Conservation (phyloP, 129 eudicot genomes). For the Chrysanthemum makinoi region DNA sequence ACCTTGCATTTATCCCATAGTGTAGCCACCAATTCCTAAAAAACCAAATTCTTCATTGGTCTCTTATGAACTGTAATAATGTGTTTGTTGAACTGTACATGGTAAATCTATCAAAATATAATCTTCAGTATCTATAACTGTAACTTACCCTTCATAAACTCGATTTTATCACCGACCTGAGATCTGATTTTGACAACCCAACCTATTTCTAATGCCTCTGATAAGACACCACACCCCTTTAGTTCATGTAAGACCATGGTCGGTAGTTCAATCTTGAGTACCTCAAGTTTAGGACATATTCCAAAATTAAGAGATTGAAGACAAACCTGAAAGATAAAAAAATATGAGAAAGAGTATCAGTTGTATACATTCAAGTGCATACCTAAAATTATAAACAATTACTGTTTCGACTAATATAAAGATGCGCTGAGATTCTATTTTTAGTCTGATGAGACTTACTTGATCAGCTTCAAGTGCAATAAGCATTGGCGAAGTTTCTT, state of each 20-base stretch:
- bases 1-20: conserved; percentile 98
- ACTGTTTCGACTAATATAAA: too few relatives aligned
- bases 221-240: conserved; percentile 94
- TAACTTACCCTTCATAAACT: conserved; percentile 75
- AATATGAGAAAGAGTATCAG: background rate
- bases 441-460: background rate
- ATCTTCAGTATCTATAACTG: background rate
- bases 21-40: conserved; percentile 84
- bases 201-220: conserved; percentile 65
- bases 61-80: conserved; percentile 71
- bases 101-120: background rate
- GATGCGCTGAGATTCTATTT: background rate
- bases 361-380: background rate
- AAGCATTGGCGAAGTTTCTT: too few relatives aligned
- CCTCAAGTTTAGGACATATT: conserved; percentile 79
- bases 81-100: conserved; percentile 68
- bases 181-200: conserved; percentile 73
- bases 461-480: too few relatives aligned
- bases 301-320: conserved; percentile 80
- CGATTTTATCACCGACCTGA: conserved; percentile 74
- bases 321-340: conserved; percentile 60
- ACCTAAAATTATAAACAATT: too few relatives aligned
- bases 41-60: conserved; percentile 70
- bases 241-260: conserved; percentile 82
- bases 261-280: conserved; percentile 73